A percentile compares a stretch with the other conserved stretches of the same genome.
These are phyloP conservation scores for Hyaloscypha finlandica DNA, from an alignment of 495 filamentous ascomycete species.

Conservation along the genomic window DNA sequence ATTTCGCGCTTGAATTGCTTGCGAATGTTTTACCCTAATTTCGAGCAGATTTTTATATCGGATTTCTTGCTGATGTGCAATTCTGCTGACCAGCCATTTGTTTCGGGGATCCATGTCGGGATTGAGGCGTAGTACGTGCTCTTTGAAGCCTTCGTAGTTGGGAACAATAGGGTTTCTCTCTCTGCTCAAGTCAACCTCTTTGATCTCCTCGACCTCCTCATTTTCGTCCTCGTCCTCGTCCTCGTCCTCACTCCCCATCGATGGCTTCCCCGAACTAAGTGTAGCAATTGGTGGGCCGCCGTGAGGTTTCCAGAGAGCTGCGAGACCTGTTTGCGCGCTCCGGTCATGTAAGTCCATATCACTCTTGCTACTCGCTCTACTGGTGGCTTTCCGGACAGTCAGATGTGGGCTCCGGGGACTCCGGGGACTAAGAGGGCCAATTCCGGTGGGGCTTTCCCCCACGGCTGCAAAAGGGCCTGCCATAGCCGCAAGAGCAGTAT, in stretches of 20 bases:
- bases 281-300: constrained; percentile 57
- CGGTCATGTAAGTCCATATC: constrained; percentile 50
- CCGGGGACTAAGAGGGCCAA: constrained; percentile 60
- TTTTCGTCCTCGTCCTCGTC: constrained; percentile 55
- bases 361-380: constrained; percentile 71
- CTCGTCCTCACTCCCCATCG: constrained; percentile 29
- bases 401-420: constrained; percentile 42
- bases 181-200: no score
- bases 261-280: constrained; percentile 37
- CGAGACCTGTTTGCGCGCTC: constrained; percentile 31
- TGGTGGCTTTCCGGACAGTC: no score
- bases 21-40: constrained; percentile 68
- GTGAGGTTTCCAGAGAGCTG: constrained; percentile 51
- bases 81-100: constrained; percentile 72
- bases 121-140: constrained; percentile 72
- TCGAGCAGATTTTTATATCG: constrained; percentile 81
- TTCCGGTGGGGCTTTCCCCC: constrained; percentile 54
- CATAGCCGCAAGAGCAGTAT: constrained; percentile 67
- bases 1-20: constrained; percentile 49
- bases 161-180: no score
- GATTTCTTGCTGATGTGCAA: constrained; percentile 75
- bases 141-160: no score
- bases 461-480: constrained; percentile 62
- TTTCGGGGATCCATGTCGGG: constrained; percentile 47
- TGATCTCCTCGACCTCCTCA: no score